Evolutionary conservation across 2,329 filamentous ascomycete genomes (phyloP).

Genomic region (Anthostomella pinea): DNA sequence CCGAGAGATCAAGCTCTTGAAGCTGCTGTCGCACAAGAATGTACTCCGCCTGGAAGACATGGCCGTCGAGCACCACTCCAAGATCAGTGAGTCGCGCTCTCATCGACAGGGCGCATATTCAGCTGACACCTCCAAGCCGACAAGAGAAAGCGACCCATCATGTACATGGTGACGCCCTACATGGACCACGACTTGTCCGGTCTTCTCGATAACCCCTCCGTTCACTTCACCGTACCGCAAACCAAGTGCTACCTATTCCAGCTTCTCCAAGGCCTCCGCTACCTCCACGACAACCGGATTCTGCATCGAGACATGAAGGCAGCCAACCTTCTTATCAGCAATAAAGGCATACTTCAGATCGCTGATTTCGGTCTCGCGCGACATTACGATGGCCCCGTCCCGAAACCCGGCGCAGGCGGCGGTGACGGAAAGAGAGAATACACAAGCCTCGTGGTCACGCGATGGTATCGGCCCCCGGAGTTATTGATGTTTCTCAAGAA

Average conservation of each 20-base stretch:
- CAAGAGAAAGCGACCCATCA: slow-evolving; percentile 76
- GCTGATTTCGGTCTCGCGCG: slow-evolving; percentile 94
- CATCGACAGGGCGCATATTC: slow-evolving; percentile 5
- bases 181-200: slow-evolving; percentile 99
- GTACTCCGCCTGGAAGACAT: slow-evolving; percentile 88
- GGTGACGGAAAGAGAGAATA: slow-evolving; percentile 88
- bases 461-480: slow-evolving; percentile 96
- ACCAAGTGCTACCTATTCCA: slow-evolving; percentile 99
- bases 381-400: slow-evolving; percentile 84
- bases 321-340: slow-evolving; percentile 94
- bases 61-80: slow-evolving; percentile 73
- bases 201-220: slow-evolving; percentile 88
- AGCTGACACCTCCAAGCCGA: slow-evolving; percentile 51
- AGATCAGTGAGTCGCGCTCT: slow-evolving; percentile 25
- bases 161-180: slow-evolving; percentile 99
- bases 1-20: slow-evolving; percentile 95
- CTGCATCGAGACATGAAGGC: slow-evolving; percentile 99
- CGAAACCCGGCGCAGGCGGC: slow-evolving; percentile 72
- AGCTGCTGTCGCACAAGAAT: slow-evolving; percentile 89
- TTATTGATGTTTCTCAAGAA: slow-evolving; percentile 80
- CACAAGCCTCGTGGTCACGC: slow-evolving; percentile 91
- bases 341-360: slow-evolving; percentile 89
- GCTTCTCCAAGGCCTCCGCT: slow-evolving; percentile 82
- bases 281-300: slow-evolving; percentile 86
- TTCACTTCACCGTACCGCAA: slow-evolving; percentile 81